These are phyloP conservation scores for Neospermospora avenae DNA, from an alignment of 2,329 filamentous ascomycete species.

Conservation along the genomic window DNA sequence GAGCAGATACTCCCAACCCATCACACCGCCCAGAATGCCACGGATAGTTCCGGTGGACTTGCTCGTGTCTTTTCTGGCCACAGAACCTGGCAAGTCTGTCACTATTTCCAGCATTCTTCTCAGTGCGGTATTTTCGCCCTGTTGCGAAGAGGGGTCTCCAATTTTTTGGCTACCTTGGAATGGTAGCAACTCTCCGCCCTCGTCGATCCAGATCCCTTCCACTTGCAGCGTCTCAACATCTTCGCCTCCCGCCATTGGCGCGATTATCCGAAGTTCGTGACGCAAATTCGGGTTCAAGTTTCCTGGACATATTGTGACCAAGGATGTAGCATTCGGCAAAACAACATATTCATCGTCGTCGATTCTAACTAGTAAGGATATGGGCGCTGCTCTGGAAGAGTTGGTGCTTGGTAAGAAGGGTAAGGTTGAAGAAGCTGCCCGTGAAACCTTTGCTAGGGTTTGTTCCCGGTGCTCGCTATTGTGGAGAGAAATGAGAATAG, in stretches of 20 bases:
- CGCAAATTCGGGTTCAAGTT: constrained; percentile 15
- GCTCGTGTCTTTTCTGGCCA: constrained; percentile 14
- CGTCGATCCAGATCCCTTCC: constrained; percentile 29
- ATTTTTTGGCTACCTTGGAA: not conserved
- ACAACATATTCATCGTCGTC: constrained; percentile 30
- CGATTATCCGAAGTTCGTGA: constrained; percentile 29
- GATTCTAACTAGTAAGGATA: constrained; percentile 27
- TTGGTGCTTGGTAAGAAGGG: constrained; percentile 18
- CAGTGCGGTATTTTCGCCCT: not conserved
- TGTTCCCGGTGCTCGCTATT: constrained; percentile 12
- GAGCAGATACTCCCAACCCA: constrained; percentile 37
- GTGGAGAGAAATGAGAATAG: constrained; percentile 25
- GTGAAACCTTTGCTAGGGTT: not conserved
- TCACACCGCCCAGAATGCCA: constrained; percentile 26
- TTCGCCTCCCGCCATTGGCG: constrained; percentile 24
- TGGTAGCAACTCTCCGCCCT: constrained; percentile 22
- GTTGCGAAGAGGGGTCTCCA: not conserved
- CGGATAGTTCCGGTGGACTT: constrained; percentile 13
- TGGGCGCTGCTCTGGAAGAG: constrained; percentile 20
- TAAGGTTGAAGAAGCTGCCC: not conserved
- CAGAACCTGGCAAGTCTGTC: constrained; percentile 32
- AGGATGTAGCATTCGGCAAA: constrained; percentile 25
- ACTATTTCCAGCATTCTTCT: constrained; percentile 34
- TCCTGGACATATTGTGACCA: constrained; percentile 18
- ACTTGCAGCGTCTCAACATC: constrained; percentile 26